phyloP scores from a whole-genome alignment of 768 basidiomycete species.

The Multifurca ochricompacta region DNA sequence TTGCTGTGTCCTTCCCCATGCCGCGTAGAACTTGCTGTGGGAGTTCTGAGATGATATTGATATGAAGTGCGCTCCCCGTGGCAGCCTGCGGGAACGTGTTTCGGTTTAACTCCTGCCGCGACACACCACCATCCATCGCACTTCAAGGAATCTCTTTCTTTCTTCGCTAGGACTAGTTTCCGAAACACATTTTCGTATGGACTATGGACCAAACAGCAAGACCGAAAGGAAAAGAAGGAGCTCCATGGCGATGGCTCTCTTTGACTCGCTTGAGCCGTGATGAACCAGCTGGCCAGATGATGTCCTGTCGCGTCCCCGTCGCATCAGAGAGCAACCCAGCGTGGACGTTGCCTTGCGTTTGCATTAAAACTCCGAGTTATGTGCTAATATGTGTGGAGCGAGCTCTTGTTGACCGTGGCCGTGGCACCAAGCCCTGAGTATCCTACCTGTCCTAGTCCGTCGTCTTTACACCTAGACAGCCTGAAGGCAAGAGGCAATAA shows the following conservation, averaged over 20 bases:
- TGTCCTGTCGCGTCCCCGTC: not conserved
- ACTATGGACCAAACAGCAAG: not conserved
- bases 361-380: constrained; percentile 15
- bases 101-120: constrained; percentile 1
- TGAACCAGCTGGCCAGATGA: not conserved
- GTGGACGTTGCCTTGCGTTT: constrained; percentile 6
- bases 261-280: not conserved
- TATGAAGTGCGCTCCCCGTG: constrained; percentile 6
- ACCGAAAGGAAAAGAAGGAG: not conserved
- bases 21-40: constrained; percentile 1
- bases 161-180: not conserved
- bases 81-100: constrained; percentile 11
- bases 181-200: not conserved
- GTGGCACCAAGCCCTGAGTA: not conserved
- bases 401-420: not conserved
- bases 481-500: constrained; percentile 13
- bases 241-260: not conserved
- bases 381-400: constrained; percentile 6
- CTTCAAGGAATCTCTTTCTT: not conserved
- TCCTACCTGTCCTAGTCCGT: not conserved
- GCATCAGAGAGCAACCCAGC: constrained; percentile 8
- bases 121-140: not conserved
- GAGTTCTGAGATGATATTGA: not conserved
- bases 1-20: constrained; percentile 4
- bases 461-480: constrained; percentile 6